These are phyloP conservation scores for Pholiota adiposa DNA, from an alignment of 1,284 basidiomycete species.

Conservation along the genomic window DNA sequence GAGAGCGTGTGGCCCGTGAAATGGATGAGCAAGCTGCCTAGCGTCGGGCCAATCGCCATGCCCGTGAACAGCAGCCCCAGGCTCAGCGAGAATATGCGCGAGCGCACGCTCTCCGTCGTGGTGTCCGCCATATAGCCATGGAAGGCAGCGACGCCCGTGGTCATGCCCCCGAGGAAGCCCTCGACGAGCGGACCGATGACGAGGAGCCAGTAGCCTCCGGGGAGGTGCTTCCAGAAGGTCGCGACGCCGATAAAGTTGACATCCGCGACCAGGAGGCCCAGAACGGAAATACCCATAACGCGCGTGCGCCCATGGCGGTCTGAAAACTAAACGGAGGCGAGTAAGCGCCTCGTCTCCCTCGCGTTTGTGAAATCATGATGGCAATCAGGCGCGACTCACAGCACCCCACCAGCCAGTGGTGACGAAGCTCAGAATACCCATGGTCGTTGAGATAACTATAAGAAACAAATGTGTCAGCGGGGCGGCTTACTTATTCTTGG, in stretches of 20 bases:
- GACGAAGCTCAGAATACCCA: conserved; percentile 73
- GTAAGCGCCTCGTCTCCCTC: neutral
- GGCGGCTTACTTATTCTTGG: conserved; percentile 11
- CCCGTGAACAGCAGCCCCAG: conserved; percentile 69
- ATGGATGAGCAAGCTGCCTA: conserved; percentile 70
- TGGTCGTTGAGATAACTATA: conserved; percentile 63
- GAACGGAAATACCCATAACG: conserved; percentile 64
- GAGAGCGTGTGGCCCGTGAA: conserved; percentile 59
- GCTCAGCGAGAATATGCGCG: conserved; percentile 64
- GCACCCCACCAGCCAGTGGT: conserved; percentile 89
- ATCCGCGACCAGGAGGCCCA: conserved; percentile 72
- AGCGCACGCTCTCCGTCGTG: conserved; percentile 51
- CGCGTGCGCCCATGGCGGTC: conserved; percentile 79
- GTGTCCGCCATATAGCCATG: conserved; percentile 72
- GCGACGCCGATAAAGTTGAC: conserved; percentile 70
- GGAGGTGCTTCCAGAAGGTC: conserved; percentile 59
- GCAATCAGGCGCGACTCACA: conserved; percentile 40
- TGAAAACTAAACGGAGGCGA: conserved; percentile 55
- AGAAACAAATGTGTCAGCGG: conserved; percentile 6
- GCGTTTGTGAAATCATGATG: neutral
- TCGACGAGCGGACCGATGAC: conserved; percentile 75
- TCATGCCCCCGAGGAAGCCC: conserved; percentile 73
- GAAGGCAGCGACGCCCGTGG: conserved; percentile 51
- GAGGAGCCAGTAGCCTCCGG: conserved; percentile 87
- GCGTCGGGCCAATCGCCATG: conserved; percentile 72